These are phyloP conservation scores for Arthrobotrys sinensis DNA, from an alignment of 2,329 filamentous ascomycete genomes.

Conservation along the genomic window DNA sequence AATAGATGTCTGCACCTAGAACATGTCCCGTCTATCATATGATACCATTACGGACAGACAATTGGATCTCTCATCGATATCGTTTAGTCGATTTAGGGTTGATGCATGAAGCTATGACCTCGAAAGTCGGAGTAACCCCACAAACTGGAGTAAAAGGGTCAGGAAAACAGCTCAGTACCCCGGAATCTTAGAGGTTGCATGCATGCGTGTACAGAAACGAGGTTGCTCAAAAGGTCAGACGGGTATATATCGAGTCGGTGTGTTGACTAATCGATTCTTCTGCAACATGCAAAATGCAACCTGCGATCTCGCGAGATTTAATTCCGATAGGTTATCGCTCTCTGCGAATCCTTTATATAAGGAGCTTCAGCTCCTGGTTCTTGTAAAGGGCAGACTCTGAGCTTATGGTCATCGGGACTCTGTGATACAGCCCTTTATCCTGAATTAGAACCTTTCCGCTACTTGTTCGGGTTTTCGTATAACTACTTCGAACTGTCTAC, in stretches of 20 bases:
- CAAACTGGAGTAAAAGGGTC: not conserved
- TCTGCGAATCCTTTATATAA: not conserved
- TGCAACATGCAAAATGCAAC: conserved; percentile 3
- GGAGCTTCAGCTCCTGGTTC: not conserved
- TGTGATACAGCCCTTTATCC: no score
- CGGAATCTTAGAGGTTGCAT: not conserved
- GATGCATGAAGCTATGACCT: conserved; percentile 19
- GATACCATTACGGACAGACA: not conserved
- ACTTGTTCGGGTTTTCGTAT: no score
- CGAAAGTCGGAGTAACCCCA: conserved; percentile 19
- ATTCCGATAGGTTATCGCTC: not conserved
- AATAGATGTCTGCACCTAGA: no score
- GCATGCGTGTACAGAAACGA: conserved; percentile 23
- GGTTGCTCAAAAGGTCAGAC: conserved; percentile 12
- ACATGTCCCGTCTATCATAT: not conserved
- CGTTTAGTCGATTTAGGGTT: not conserved
- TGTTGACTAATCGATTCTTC: conserved; percentile 22
- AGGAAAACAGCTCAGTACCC: conserved; percentile 12
- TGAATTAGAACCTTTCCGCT: not conserved
- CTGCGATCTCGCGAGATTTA: not conserved
- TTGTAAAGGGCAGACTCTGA: no score
- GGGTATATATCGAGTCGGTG: conserved; percentile 10
- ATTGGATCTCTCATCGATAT: not conserved
- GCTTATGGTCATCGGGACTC: not conserved
- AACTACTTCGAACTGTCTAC: no score